phyloP scores from a whole-genome alignment of 257 asterid species.

The Solanum medicagineum region DNA sequence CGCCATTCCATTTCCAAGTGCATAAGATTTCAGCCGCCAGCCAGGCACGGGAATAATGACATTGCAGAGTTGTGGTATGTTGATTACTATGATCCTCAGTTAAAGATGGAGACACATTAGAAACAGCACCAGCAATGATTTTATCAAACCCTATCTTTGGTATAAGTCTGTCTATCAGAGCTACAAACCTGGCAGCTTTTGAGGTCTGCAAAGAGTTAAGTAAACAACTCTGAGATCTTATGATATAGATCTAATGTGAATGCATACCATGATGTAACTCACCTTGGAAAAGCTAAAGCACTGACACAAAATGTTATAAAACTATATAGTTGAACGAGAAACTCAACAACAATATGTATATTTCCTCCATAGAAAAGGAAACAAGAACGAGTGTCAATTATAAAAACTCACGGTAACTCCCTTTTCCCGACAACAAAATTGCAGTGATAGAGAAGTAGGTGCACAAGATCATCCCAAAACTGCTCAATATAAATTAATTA shows the following conservation, averaged over 20 bases:
- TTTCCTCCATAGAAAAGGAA: neutral
- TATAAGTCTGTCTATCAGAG: constrained; percentile 55
- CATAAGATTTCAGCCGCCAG: constrained; percentile 96
- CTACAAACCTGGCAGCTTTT: constrained; percentile 40
- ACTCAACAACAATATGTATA: neutral
- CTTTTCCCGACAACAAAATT: neutral
- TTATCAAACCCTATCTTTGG: constrained; percentile 54
- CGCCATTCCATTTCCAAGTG: constrained; percentile 91
- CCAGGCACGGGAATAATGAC: constrained; percentile 76
- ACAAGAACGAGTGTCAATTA: neutral
- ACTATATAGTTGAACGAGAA: neutral
- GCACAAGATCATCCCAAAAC: neutral
- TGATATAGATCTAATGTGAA: neutral
- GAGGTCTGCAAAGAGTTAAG: constrained; percentile 41
- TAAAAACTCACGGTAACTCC: neutral
- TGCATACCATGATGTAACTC: neutral
- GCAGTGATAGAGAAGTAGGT: neutral
- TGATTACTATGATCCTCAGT: constrained; percentile 19
- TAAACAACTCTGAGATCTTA: constrained; percentile 4
- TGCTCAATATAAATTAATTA: neutral
- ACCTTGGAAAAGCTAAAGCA: neutral
- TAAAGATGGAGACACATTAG: constrained; percentile 24
- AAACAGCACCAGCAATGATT: constrained; percentile 49
- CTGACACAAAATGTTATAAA: neutral
- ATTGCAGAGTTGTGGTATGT: constrained; percentile 19